phyloP scores from a whole-genome alignment of 23 red algal genomes.

The Chondrus crispus region DNA sequence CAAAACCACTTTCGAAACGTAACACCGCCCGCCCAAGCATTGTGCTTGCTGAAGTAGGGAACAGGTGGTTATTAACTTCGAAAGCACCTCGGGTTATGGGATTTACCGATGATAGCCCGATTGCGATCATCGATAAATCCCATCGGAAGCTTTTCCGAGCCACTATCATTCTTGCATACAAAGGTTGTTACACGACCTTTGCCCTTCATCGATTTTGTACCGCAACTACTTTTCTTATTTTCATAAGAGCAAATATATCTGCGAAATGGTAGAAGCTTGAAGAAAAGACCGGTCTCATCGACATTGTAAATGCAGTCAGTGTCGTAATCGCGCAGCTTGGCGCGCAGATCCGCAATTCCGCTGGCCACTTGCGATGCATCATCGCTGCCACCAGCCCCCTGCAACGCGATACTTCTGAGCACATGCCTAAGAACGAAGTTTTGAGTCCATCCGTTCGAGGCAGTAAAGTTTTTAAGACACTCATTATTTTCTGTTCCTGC shows the following conservation, averaged over 20 bases:
- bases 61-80: too few species aligned
- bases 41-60: too few species aligned
- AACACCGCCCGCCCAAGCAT: too few species aligned
- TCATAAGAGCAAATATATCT: neutral
- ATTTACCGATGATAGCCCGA: too few species aligned
- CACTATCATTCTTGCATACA: slow-evolving; percentile 23
- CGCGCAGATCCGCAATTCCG: neutral
- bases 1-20: too few species aligned
- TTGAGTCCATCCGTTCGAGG: neutral
- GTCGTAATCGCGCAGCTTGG: neutral
- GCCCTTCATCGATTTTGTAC: slow-evolving; percentile 1
- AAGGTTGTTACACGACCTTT: slow-evolving; percentile 12
- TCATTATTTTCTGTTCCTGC: neutral
- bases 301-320: slow-evolving; percentile 13
- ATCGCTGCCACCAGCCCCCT: neutral
- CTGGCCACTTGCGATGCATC: neutral
- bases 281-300: neutral
- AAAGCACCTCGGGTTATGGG: too few species aligned
- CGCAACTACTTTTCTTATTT: neutral
- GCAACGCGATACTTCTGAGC: neutral
- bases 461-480: neutral
- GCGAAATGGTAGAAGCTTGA: neutral
- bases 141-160: too few species aligned
- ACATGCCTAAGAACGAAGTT: neutral
- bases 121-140: too few species aligned